Conservation (phyloP, 345 rosid species). For the Euphorbia tirucalli region DNA sequence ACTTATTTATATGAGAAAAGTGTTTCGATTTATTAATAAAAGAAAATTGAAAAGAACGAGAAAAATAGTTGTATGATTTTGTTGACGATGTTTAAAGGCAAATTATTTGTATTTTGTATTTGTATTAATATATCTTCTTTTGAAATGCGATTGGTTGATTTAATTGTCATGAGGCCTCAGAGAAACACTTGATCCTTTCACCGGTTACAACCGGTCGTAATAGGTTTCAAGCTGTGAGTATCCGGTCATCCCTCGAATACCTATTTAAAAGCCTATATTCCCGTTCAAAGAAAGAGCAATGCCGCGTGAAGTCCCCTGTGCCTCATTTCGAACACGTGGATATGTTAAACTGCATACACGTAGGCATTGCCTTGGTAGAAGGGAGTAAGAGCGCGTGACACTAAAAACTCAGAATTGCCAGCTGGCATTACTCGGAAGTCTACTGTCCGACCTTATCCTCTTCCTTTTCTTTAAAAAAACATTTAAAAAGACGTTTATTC, state of each 20-base stretch:
- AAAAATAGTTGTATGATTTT: background rate
- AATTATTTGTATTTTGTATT: background rate
- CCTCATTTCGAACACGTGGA: constrained; percentile 7
- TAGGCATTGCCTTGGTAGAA: constrained; percentile 1
- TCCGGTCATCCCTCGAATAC: background rate
- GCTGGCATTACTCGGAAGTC: constrained; percentile 52
- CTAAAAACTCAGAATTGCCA: constrained; percentile 32
- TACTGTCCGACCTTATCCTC: constrained; percentile 75
- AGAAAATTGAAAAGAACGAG: background rate
- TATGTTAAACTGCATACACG: constrained; percentile 6
- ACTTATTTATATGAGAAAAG: background rate
- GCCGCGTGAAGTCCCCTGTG: constrained; percentile 15
- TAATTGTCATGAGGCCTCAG: background rate
- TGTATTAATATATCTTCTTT: too few species aligned
- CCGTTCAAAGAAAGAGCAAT: background rate
- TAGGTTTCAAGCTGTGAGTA: background rate
- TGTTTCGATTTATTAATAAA: background rate
- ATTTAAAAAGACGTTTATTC: background rate
- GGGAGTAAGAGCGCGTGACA: constrained; percentile 41
- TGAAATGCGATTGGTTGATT: background rate
- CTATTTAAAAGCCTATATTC: background rate
- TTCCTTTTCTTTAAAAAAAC: constrained; percentile 21
- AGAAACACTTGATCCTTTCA: background rate
- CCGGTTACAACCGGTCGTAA: background rate
- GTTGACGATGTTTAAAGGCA: background rate